These are phyloP conservation scores for Sporodiniella umbellata DNA, from an alignment of 371 early-diverging fungal species.

Conservation along the genomic window DNA sequence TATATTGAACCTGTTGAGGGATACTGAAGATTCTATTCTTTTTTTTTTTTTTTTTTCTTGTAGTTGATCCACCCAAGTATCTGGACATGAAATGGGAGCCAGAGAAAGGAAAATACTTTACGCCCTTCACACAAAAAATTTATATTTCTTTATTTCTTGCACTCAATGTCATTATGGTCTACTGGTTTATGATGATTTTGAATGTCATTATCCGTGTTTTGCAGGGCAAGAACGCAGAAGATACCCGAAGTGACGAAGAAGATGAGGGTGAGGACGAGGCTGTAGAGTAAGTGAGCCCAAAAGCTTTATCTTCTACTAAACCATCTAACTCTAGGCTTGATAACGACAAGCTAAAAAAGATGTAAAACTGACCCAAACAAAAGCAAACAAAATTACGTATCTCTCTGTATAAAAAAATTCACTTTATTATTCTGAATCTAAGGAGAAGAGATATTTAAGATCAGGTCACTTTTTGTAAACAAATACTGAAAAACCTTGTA, in stretches of 20 bases:
- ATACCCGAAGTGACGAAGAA: slow-evolving; percentile 66
- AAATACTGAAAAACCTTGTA: no score
- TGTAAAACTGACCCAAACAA: no score
- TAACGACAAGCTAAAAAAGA: background rate
- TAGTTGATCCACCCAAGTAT: slow-evolving; percentile 48
- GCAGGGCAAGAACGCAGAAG: slow-evolving; percentile 62
- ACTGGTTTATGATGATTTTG: slow-evolving; percentile 78
- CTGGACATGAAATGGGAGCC: slow-evolving; percentile 65
- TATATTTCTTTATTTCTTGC: slow-evolving; percentile 57
- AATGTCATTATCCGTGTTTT: slow-evolving; percentile 63
- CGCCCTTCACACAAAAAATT: slow-evolving; percentile 43
- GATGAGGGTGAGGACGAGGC: slow-evolving; percentile 50
- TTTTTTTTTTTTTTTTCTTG: background rate
- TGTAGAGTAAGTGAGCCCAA: slow-evolving; percentile 1
- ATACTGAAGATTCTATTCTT: no score
- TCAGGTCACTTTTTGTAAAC: no score
- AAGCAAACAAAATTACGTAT: no score
- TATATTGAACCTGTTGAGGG: background rate
- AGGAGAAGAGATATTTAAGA: no score
- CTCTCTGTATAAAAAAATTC: no score
- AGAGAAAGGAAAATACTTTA: slow-evolving; percentile 58
- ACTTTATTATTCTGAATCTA: no score
- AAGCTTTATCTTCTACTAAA: background rate
- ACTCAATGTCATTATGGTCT: slow-evolving; percentile 67
- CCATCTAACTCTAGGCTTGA: background rate